Percentiles rank a stretch among this genome's conserved stretches.
These are phyloP conservation scores for Bruguiera parviflora DNA, from an alignment of 345 rosid species.

Conservation along the genomic window DNA sequence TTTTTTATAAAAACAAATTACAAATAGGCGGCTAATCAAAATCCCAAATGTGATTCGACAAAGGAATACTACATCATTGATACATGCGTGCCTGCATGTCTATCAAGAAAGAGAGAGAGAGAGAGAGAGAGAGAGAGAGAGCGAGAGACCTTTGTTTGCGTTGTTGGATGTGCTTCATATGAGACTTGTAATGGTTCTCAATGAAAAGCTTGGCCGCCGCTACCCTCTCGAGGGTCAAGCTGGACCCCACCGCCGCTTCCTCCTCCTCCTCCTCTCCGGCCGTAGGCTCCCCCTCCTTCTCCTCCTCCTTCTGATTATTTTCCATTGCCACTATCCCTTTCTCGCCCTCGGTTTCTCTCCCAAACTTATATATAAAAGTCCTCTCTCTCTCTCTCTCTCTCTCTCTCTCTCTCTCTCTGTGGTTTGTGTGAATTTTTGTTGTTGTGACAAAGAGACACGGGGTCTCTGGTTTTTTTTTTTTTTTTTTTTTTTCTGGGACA, in stretches of 20 bases:
- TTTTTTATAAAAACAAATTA: too few species aligned
- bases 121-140: background rate
- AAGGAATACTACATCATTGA: background rate
- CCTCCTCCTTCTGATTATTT: conserved; percentile 13
- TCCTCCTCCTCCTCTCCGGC: conserved; percentile 31
- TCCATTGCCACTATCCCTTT: conserved; percentile 27
- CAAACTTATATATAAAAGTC: background rate
- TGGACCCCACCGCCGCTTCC: conserved; percentile 45
- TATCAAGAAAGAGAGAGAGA: too few species aligned
- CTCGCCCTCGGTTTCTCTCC: background rate
- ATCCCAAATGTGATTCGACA: background rate
- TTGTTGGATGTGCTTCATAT: conserved; percentile 74
- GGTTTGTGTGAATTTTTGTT: conserved; percentile 18
- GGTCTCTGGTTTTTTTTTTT: conserved; percentile 3
- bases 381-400: conserved; percentile 19
- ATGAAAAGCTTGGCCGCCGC: conserved; percentile 90
- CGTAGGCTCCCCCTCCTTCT: conserved; percentile 24
- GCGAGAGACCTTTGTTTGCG: conserved; percentile 65
- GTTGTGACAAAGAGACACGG: conserved; percentile 10
- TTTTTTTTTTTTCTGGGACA: conserved; percentile 1
- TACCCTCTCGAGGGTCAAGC: conserved; percentile 47
- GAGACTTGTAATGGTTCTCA: conserved; percentile 79
- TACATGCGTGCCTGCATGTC: background rate
- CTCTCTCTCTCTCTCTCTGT: conserved; percentile 16
- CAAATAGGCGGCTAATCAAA: background rate